Percentiles rank a stretch among this genome's conserved stretches.
Conservation (phyloP, 139 green algal genomes). For the Astrephomene gubernaculifera region DNA sequence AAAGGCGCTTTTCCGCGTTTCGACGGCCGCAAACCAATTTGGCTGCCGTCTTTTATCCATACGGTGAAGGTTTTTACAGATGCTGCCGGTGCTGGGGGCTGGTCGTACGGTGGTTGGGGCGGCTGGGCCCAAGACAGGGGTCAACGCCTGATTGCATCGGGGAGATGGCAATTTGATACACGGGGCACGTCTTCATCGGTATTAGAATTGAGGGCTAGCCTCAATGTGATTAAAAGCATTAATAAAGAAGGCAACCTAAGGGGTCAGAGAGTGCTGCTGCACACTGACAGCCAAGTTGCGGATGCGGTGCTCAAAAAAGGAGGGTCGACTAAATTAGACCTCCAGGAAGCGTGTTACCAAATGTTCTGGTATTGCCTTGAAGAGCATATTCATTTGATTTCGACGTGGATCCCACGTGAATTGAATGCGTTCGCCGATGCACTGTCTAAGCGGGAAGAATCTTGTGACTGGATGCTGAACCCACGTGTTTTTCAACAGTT, state of each 20-base stretch:
- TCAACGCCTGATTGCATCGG: neutral
- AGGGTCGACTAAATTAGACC: neutral
- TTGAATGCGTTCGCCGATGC: neutral
- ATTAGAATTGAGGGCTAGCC: neutral
- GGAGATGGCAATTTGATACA: neutral
- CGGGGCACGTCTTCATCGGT: neutral
- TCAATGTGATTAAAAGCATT: neutral
- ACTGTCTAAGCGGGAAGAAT: neutral
- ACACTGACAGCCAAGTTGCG: too few relatives aligned
- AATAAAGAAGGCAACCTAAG: neutral
- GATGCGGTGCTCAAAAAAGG: neutral
- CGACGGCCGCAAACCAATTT: neutral
- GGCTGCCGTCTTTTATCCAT: neutral
- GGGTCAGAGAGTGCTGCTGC: neutral
- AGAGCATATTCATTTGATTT: neutral
- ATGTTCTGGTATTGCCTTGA: slow-evolving; percentile 16
- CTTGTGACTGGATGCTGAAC: neutral
- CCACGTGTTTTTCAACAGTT: neutral
- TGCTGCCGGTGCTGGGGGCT: neutral
- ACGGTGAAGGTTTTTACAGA: neutral
- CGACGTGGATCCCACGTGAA: neutral
- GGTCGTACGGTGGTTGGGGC: neutral
- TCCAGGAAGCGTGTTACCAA: neutral
- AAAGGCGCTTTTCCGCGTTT: neutral
- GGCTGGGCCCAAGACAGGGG: neutral